phyloP scores from a whole-genome alignment of 2,329 filamentous ascomycete genomes.

The Coniochaeta sp. region DNA sequence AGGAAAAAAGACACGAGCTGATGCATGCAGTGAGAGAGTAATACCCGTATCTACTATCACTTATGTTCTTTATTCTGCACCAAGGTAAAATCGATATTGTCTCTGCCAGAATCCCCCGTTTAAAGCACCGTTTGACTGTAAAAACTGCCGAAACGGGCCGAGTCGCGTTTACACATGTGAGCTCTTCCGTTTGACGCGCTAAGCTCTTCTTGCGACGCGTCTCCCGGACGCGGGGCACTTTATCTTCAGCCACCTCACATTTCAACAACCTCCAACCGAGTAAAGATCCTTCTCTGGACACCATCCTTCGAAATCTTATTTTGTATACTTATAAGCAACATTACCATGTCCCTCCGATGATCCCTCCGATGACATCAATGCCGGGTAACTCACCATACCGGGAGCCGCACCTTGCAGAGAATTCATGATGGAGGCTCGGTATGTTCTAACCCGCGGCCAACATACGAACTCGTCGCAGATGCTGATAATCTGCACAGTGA shows the following conservation, averaged over 20 bases:
- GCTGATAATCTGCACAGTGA: too few species aligned
- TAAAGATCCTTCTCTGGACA: not conserved
- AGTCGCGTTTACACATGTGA: too few species aligned
- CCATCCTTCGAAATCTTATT: not conserved
- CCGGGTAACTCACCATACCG: too few species aligned
- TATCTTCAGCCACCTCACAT: not conserved
- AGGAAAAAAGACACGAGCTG: slow-evolving; percentile 9
- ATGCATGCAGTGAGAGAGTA: not conserved
- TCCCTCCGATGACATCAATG: too few species aligned
- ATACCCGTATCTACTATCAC: not conserved
- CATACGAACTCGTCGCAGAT: too few species aligned
- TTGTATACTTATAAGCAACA: too few species aligned
- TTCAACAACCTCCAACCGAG: not conserved
- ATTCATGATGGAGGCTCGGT: too few species aligned
- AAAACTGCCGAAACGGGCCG: too few species aligned
- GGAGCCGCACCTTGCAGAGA: too few species aligned
- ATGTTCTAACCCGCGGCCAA: too few species aligned
- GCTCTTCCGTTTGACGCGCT: not conserved
- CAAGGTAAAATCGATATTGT: not conserved
- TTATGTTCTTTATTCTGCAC: not conserved
- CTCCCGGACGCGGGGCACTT: slow-evolving; percentile 2
- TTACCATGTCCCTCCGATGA: too few species aligned
- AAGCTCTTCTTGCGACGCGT: slow-evolving; percentile 7
- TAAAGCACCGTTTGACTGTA: too few species aligned
- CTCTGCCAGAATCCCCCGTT: not conserved